Evolutionary conservation across 805 yeast species (phyloP).

Genomic region (Kodamaea fukazawae): DNA sequence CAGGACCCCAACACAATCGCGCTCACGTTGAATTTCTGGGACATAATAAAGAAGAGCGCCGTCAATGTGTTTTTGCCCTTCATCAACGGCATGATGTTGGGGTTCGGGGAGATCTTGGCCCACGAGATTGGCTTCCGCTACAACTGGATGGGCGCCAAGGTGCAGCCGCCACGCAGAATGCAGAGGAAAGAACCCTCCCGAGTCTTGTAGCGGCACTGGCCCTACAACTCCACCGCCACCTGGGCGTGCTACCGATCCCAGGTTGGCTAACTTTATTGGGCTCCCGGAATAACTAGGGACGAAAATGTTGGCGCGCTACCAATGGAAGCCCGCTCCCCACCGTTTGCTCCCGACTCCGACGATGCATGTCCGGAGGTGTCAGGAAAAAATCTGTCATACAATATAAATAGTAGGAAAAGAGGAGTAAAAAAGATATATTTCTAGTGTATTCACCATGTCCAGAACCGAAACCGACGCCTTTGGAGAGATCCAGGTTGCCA

Average conservation of each 20-base stretch:
- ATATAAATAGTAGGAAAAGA: neutral
- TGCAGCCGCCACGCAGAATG: constrained; percentile 38
- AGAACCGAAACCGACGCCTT: constrained; percentile 39
- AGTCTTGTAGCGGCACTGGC: constrained; percentile 11
- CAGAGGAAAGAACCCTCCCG: constrained; percentile 16
- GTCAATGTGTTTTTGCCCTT: constrained; percentile 83
- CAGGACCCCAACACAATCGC: constrained; percentile 5
- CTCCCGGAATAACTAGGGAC: constrained; percentile 4
- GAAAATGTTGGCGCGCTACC: too few species aligned
- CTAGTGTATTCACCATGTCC: constrained; percentile 11
- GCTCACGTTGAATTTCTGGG: constrained; percentile 31
- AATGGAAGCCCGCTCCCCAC: too few species aligned
- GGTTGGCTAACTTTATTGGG: neutral
- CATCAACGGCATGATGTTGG: constrained; percentile 90
- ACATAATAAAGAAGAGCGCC: constrained; percentile 48
- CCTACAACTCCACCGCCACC: neutral
- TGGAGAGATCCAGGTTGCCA: constrained; percentile 35
- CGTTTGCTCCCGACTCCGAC: too few species aligned
- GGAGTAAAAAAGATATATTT: constrained; percentile 4
- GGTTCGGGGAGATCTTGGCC: constrained; percentile 92
- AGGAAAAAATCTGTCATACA: neutral
- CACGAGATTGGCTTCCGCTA: constrained; percentile 84
- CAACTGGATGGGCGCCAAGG: constrained; percentile 74
- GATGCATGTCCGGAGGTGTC: too few species aligned
- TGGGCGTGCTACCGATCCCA: neutral